Conservation (phyloP, 2,329 filamentous ascomycete genomes). For the Penicillium sclerotigenum region DNA sequence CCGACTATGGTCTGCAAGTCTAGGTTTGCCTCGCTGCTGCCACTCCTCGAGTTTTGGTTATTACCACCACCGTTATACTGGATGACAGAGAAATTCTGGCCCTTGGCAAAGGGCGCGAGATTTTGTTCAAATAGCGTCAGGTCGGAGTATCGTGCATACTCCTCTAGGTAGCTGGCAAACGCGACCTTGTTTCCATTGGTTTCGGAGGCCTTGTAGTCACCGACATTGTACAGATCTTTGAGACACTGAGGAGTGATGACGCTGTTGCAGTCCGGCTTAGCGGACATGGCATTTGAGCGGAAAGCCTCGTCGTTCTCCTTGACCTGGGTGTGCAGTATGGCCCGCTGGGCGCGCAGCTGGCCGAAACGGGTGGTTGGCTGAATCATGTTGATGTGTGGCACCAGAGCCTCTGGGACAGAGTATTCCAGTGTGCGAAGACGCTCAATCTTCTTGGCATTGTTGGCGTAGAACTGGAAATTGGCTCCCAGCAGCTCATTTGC, state of each 20-base stretch:
- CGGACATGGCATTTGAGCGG: constrained; percentile 16
- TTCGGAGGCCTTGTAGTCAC: constrained; percentile 39
- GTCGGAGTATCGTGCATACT: constrained; percentile 50
- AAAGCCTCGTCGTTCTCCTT: constrained; percentile 18
- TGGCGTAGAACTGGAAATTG: constrained; percentile 41
- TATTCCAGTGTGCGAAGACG: constrained; percentile 42
- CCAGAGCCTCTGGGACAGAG: constrained; percentile 37
- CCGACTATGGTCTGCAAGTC: constrained; percentile 51
- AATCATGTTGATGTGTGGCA: constrained; percentile 40
- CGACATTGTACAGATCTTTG: constrained; percentile 47
- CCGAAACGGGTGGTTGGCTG: constrained; percentile 45
- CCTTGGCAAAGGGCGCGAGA: constrained; percentile 41
- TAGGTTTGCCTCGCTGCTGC: constrained; percentile 50
- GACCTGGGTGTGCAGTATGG: constrained; percentile 25
- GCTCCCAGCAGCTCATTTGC: constrained; percentile 41
- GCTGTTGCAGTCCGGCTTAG: constrained; percentile 39
- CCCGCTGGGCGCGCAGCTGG: constrained; percentile 31
- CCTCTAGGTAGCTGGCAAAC: constrained; percentile 49
- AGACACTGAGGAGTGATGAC: constrained; percentile 49
- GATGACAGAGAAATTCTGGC: constrained; percentile 46
- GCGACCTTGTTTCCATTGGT: constrained; percentile 41
- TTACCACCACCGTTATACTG: constrained; percentile 43
- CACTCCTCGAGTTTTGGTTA: constrained; percentile 34
- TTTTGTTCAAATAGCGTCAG: constrained; percentile 40
- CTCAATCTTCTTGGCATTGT: constrained; percentile 24